A percentile compares a stretch with the other conserved stretches of the same genome.
Conservation (phyloP, 495 filamentous ascomycete species). For the Aspergillus cavernicola region DNA sequence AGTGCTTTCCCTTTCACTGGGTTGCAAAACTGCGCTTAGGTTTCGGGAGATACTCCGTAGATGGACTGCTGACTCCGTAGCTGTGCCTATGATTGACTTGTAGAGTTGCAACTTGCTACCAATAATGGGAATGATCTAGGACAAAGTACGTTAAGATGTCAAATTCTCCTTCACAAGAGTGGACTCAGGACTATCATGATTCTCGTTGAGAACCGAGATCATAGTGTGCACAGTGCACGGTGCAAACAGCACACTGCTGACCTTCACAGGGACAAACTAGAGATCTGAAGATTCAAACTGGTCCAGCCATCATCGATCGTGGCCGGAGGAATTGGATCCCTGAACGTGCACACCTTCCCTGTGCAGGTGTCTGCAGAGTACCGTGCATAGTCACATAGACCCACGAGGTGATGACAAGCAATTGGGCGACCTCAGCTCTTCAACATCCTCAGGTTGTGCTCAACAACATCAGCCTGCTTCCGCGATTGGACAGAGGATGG, state of each 20-base stretch:
- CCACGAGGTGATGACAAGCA: not conserved
- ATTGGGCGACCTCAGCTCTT: not conserved
- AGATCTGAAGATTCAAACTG: not conserved
- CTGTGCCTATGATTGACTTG: not conserved
- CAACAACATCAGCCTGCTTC: not conserved
- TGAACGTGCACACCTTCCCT: not conserved
- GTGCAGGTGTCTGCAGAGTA: not conserved
- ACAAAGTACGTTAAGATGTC: not conserved
- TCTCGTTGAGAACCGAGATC: not conserved
- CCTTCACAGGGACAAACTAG: not conserved
- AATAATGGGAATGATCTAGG: not conserved
- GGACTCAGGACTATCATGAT: not conserved
- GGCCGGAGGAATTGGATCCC: not conserved
- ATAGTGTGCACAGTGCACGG: not conserved
- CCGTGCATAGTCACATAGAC: constrained; percentile 12
- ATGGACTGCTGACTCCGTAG: too few relatives aligned
- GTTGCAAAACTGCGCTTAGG: too few relatives aligned
- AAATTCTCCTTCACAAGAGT: not conserved
- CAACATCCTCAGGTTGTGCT: too few relatives aligned
- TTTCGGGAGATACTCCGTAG: too few relatives aligned
- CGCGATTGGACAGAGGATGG: not conserved
- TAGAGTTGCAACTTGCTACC: not conserved
- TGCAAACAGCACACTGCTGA: not conserved
- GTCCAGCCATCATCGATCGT: not conserved
- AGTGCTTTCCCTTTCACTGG: too few relatives aligned